These are phyloP conservation scores for Ascochyta koolunga DNA, from an alignment of 2,329 filamentous ascomycete species.

Conservation along the genomic window DNA sequence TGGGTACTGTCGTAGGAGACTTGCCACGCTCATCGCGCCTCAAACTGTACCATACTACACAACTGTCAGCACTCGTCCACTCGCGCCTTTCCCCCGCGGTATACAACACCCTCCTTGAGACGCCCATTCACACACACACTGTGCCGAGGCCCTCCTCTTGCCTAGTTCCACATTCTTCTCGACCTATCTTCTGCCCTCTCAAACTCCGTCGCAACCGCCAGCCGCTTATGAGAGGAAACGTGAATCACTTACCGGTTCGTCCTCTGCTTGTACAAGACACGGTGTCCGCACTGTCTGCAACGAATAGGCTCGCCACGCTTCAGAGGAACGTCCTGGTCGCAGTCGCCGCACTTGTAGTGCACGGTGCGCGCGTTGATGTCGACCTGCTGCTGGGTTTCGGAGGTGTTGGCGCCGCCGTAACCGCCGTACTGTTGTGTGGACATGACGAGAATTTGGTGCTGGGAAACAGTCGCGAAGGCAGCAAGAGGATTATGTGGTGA, in stretches of 20 bases:
- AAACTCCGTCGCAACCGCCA: neutral
- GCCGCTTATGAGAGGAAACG: neutral
- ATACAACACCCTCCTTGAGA: neutral
- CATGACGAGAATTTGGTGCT: neutral
- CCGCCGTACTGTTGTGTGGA: slow-evolving; percentile 18
- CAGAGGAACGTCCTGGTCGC: slow-evolving; percentile 76
- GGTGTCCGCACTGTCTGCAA: slow-evolving; percentile 91
- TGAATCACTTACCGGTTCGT: slow-evolving; percentile 82
- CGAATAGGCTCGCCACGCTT: slow-evolving; percentile 81
- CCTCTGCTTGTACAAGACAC: slow-evolving; percentile 95
- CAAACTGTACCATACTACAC: slow-evolving; percentile 90
- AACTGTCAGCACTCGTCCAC: slow-evolving; percentile 21
- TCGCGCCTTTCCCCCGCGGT: neutral
- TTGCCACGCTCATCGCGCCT: slow-evolving; percentile 70
- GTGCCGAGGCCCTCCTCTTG: neutral
- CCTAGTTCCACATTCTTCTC: no score
- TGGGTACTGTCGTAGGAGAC: neutral
- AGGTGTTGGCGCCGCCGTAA: slow-evolving; percentile 16
- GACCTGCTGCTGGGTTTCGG: slow-evolving; percentile 33
- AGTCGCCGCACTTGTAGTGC: slow-evolving; percentile 75
- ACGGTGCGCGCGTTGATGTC: slow-evolving; percentile 54
- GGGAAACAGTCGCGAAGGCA: neutral
- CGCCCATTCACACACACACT: neutral
- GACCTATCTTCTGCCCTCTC: neutral
- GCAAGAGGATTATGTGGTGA: neutral